These are phyloP conservation scores for Nepenthes mirabilis DNA, from an alignment of 148 eudicot genomes.

Conservation along the genomic window DNA sequence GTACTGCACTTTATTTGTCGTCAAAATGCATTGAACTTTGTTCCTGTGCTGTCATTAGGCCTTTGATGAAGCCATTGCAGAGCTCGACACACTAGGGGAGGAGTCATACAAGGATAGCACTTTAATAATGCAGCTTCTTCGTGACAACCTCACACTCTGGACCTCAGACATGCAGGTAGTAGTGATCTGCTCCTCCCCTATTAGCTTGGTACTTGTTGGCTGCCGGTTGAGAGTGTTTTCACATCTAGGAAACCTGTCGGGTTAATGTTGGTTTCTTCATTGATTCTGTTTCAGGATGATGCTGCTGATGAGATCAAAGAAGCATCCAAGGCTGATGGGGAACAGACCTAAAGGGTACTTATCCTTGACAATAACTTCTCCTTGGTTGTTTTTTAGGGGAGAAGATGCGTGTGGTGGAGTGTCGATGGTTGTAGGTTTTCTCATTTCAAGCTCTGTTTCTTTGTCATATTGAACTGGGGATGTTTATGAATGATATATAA, in stretches of 20 bases:
- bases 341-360: too few species aligned
- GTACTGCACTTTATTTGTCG: too few species aligned
- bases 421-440: constrained; percentile 10
- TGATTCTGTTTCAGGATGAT: constrained; percentile 6
- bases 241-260: neutral
- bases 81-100: constrained; percentile 15
- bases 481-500: neutral
- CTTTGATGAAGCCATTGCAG: constrained; percentile 6
- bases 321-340: neutral
- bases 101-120: constrained; percentile 22
- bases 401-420: too few species aligned
- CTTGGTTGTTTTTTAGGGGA: too few species aligned
- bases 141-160: neutral
- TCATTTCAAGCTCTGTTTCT: constrained; percentile 15
- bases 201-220: neutral
- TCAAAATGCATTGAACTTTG: too few species aligned
- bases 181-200: neutral
- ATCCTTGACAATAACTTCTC: too few species aligned
- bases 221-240: neutral
- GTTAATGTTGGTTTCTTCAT: neutral
- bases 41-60: neutral
- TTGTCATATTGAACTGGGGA: constrained; percentile 18
- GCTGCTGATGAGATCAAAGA: constrained; percentile 3
- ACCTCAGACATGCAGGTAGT: constrained; percentile 13
- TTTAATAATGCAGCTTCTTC: constrained; percentile 12